Conservation (phyloP, 2,329 filamentous ascomycete species). For the Colletotrichum endophyticum region DNA sequence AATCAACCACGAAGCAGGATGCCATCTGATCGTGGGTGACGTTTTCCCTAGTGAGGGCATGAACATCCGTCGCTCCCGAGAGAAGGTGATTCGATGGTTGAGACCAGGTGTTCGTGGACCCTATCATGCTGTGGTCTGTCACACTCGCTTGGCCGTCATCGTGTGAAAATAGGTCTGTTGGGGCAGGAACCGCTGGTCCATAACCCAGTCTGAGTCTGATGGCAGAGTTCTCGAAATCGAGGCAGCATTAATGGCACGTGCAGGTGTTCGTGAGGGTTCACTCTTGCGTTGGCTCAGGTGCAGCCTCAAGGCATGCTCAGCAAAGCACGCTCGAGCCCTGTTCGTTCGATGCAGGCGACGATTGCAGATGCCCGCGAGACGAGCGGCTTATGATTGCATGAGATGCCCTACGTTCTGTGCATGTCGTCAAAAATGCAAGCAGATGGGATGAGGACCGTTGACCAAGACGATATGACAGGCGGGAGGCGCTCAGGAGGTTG, state of each 20-base stretch:
- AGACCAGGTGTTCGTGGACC: neutral
- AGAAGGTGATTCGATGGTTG: neutral
- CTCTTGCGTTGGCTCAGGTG: fast-evolving
- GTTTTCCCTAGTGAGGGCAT: fast-evolving
- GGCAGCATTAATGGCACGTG: neutral
- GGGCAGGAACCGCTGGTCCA: neutral
- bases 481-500: neutral
- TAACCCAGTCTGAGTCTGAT: neutral
- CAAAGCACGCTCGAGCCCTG: neutral
- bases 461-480: neutral
- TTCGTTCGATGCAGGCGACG: neutral
- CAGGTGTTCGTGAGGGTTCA: neutral
- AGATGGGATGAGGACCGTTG: neutral
- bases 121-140: neutral
- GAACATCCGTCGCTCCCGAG: neutral
- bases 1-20: fast-evolving
- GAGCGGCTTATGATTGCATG: neutral
- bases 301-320: neutral
- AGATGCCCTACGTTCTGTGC: neutral
- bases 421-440: neutral
- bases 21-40: neutral
- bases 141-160: neutral
- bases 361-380: neutral
- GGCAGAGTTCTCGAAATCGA: neutral
- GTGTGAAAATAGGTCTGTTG: neutral